A percentile compares a stretch with the other conserved stretches of the same genome.
phyloP scores from a whole-genome alignment of 2,329 filamentous ascomycete genomes.

The Penicillium hesseltinei region DNA sequence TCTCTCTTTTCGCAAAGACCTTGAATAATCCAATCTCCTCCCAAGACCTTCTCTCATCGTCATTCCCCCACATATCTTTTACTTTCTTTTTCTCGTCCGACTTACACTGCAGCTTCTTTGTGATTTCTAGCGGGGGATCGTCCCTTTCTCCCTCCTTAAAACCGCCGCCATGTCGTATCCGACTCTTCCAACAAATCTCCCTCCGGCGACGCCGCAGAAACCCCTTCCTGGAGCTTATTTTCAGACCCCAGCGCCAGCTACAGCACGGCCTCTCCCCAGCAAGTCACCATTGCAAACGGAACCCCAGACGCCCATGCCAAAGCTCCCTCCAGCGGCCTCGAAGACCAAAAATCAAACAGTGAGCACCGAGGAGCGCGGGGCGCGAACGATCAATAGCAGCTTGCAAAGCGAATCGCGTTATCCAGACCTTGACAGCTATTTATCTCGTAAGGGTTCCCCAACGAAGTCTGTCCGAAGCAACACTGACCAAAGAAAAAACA shows the following conservation, averaged over 20 bases:
- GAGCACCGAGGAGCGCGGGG: conserved; percentile 74
- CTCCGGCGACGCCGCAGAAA: conserved; percentile 38
- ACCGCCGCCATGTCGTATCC: conserved; percentile 43
- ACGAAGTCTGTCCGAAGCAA: neutral
- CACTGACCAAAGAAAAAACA: conserved; percentile 13
- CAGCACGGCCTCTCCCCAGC: neutral
- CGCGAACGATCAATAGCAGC: conserved; percentile 76
- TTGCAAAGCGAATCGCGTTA: conserved; percentile 75
- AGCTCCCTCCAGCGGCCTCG: conserved; percentile 37
- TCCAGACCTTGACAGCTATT: conserved; percentile 85
- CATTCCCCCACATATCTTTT: conserved; percentile 6
- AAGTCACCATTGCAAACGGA: conserved; percentile 8
- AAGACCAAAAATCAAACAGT: conserved; percentile 52
- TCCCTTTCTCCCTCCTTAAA: conserved; percentile 17
- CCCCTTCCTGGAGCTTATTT: conserved; percentile 45
- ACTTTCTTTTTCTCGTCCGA: conserved; percentile 7
- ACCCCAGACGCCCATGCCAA: conserved; percentile 34
- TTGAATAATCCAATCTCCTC: conserved; percentile 18
- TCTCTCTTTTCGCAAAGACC: conserved; percentile 20
- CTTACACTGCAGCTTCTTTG: conserved; percentile 13
- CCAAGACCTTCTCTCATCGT: conserved; percentile 10
- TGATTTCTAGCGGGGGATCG: conserved; percentile 19
- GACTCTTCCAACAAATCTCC: conserved; percentile 31
- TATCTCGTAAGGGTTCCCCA: conserved; percentile 68
- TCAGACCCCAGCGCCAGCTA: conserved; percentile 36